phyloP scores from a whole-genome alignment of 345 rosid genomes.

The Diplotaxis tenuifolia region DNA sequence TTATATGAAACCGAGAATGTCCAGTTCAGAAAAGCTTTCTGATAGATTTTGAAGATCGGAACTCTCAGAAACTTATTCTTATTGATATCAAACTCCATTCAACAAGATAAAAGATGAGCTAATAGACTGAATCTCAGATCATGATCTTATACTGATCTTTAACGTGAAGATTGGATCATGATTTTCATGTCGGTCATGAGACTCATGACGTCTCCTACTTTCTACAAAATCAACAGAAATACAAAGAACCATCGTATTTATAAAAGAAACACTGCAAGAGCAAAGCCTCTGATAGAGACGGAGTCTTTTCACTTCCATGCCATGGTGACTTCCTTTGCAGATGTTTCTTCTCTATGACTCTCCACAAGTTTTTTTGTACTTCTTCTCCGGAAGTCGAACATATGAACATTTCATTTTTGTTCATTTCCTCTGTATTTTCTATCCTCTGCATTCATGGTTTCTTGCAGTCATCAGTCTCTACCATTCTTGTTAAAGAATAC shows the following conservation, averaged over 20 bases:
- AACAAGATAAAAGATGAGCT: not conserved
- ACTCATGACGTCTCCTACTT: not conserved
- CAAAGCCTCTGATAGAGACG: not conserved
- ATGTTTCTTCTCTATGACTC: no score
- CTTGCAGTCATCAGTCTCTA: no score
- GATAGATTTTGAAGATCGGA: no score
- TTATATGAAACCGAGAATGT: conserved; percentile 7
- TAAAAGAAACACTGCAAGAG: not conserved
- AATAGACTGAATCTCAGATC: not conserved
- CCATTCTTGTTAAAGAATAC: no score
- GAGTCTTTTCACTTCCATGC: no score
- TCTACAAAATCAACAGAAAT: not conserved
- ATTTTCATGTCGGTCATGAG: not conserved
- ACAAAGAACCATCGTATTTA: not conserved
- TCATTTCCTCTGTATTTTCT: not conserved
- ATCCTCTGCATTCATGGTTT: not conserved
- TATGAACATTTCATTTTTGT: not conserved
- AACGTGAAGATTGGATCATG: not conserved
- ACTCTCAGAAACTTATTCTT: not conserved
- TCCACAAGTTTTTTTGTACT: no score
- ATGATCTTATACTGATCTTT: not conserved
- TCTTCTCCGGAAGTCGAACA: no score
- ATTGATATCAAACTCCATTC: not conserved
- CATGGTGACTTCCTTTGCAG: no score
- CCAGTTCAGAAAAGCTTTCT: not conserved